phyloP scores from a whole-genome alignment of 2,329 filamentous ascomycete genomes.

The Paecilomyces sp. region DNA sequence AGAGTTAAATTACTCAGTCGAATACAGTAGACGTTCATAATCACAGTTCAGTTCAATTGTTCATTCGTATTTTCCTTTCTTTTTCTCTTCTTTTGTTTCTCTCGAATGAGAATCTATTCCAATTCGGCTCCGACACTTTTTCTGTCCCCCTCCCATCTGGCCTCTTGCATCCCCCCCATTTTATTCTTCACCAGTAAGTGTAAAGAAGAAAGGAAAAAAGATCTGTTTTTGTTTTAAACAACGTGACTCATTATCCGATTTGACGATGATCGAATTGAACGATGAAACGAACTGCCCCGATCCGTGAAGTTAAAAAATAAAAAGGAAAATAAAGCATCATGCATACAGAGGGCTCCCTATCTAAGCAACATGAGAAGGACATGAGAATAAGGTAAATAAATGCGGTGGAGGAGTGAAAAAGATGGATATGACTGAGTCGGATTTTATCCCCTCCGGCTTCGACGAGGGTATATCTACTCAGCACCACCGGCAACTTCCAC shows the following conservation, averaged over 20 bases:
- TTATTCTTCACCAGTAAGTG: background rate
- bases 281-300: background rate
- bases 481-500: constrained; percentile 26
- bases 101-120: background rate
- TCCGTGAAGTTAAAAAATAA: constrained; percentile 2
- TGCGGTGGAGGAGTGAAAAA: background rate
- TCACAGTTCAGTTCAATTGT: background rate
- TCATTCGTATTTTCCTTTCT: background rate
- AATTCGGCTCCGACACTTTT: background rate
- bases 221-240: background rate
- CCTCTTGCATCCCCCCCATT: background rate
- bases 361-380: background rate
- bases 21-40: background rate
- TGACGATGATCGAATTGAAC: background rate
- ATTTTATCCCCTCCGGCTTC: background rate
- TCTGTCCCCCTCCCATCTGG: too few relatives aligned
- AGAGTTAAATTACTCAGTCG: too few relatives aligned
- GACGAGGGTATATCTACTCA: constrained; percentile 13
- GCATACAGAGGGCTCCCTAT: background rate
- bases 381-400: background rate
- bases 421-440: background rate
- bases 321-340: constrained; percentile 3
- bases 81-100: background rate
- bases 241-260: constrained; percentile 15
- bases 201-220: background rate